phyloP scores from a whole-genome alignment of 1,284 basidiomycete species.

The Moesziomyces parantarcticus region DNA sequence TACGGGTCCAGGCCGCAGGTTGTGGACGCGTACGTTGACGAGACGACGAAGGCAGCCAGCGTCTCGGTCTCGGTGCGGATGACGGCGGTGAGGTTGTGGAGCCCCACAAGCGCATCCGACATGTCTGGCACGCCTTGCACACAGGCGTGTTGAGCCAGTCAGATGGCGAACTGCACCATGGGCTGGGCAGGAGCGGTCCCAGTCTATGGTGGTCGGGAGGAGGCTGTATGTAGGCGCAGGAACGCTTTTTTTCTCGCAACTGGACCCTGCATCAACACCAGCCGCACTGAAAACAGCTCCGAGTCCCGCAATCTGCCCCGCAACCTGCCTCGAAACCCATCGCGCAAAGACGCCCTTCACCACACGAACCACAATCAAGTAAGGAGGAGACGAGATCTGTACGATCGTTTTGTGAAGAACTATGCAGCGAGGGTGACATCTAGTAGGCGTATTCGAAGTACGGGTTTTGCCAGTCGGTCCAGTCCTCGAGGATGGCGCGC shows the following conservation, averaged over 20 bases:
- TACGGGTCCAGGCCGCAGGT: background rate
- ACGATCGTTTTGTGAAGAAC: slow-evolving; percentile 12
- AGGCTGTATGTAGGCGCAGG: background rate
- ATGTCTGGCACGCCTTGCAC: background rate
- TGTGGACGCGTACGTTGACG: background rate
- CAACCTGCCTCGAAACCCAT: too few relatives aligned
- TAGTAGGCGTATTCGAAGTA: slow-evolving; percentile 45
- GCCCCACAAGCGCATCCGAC: background rate
- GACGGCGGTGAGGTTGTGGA: background rate
- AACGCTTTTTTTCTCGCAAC: background rate
- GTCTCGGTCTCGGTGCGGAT: background rate
- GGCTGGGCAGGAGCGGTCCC: too few relatives aligned
- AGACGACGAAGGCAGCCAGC: background rate
- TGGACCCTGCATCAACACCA: background rate
- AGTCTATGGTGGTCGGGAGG: background rate
- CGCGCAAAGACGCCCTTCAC: too few relatives aligned
- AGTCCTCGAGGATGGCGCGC: slow-evolving; percentile 38
- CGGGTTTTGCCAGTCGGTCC: slow-evolving; percentile 50
- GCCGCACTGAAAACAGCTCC: background rate
- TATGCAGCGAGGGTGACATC: background rate
- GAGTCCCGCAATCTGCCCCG: background rate
- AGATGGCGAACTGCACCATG: too few relatives aligned
- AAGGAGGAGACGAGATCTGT: slow-evolving; percentile 1
- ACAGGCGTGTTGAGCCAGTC: too few relatives aligned
- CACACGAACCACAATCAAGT: background rate